Base-by-base conservation (phyloP, 805 yeast species). In the Yueomyces sinensis region DNA sequence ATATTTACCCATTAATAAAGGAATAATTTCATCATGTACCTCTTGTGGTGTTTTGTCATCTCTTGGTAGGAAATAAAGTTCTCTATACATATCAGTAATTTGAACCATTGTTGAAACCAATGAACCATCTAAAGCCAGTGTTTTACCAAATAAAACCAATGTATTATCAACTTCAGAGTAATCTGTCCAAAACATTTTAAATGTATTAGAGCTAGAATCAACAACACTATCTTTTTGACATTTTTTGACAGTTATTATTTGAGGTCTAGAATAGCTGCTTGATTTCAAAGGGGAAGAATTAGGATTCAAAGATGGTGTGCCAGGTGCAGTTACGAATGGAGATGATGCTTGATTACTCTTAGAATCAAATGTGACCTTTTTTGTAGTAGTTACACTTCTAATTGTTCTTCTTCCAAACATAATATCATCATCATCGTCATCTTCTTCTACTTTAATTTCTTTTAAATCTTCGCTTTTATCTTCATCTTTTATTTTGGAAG, bases 171-270 rank as follows among this genome's bases (percentile, higher is more conserved):
- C 73, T 52, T 89, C 97, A 17, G 80, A 66, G 54, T 76, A 86
- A 56, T 91, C 98, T 22, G 82, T 59, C 96, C 96, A 91, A 55
- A 70, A 91, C 76, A 89, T 75, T 46, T 72, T 71, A 51, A 86
- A 69, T 1, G 65, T 44, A 30, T 68, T 70, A 3, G 63, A 55
- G n/a, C 57, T 56, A 7, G 64, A 58, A 24, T 57, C 55, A 13
- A 62, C 59, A 17, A 66, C 54, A 30, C 46, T 44, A 4, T 48
- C 50, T 23, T 46, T 44, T 5, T 39, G 32, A 32, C 37, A 56
- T 31, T 44, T 55, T 37, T 38, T 40, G 13, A 13, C 24, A 20
- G 44, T 36, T 17, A 41, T 34, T 14, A 37, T 34, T 11, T 39
- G 39, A 19, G 36, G 25, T 3, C 29, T 38, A 2, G 40, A 28